phyloP scores from a whole-genome alignment of 306 rosid genomes.

The Vigna hirtella region DNA sequence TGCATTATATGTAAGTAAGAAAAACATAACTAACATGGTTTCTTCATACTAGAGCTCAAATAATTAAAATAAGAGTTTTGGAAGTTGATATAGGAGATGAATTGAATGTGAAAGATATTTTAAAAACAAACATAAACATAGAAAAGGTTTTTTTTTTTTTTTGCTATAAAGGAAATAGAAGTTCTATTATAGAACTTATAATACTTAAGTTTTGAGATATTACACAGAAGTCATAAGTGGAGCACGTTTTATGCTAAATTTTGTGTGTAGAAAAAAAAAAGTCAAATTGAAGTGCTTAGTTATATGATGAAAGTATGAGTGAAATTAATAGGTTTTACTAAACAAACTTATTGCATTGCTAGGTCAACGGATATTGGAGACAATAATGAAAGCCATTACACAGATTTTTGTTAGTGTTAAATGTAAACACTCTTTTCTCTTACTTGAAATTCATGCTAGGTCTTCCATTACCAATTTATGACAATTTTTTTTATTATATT shows the following conservation, averaged over 20 bases:
- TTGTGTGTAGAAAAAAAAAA: background rate
- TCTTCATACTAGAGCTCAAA: too few species aligned
- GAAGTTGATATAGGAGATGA: too few species aligned
- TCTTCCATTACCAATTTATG: background rate
- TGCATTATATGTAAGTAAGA: too few species aligned
- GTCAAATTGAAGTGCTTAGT: slow-evolving; percentile 26
- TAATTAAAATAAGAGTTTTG: too few species aligned
- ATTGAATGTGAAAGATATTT: background rate
- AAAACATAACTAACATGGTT: too few species aligned
- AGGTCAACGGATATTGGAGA: slow-evolving; percentile 32
- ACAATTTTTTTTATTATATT: background rate
- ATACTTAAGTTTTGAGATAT: slow-evolving; percentile 12
- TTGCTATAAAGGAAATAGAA: background rate
- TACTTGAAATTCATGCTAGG: background rate
- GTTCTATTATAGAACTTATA: background rate
- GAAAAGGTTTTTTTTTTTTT: background rate
- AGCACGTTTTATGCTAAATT: slow-evolving; percentile 22
- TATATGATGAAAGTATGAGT: slow-evolving; percentile 37
- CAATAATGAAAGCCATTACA: slow-evolving; percentile 18
- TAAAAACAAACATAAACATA: background rate
- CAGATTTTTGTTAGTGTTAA: background rate
- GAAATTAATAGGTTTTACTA: slow-evolving; percentile 38
- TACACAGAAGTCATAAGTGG: slow-evolving; percentile 13
- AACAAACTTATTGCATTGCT: slow-evolving; percentile 18
- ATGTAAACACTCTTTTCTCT: background rate